These are phyloP conservation scores for Priceomyces carsonii DNA, from an alignment of 805 yeast genomes.

Conservation along the genomic window DNA sequence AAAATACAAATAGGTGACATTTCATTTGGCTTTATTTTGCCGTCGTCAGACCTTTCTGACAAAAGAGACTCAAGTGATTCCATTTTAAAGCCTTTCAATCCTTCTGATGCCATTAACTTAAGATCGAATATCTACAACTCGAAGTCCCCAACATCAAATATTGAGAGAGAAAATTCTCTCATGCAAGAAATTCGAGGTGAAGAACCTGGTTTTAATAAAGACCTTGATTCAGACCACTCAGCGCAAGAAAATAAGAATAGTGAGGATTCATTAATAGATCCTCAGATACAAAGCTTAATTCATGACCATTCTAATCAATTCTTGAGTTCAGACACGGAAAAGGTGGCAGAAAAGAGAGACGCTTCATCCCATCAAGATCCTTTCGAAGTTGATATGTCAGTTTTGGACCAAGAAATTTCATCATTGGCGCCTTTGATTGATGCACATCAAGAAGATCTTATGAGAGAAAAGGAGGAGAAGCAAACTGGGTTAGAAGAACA, in stretches of 20 bases:
- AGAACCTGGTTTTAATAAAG: not conserved
- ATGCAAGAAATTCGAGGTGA: conserved; percentile 5
- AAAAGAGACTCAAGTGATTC: conserved; percentile 20
- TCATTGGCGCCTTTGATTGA: conserved; percentile 40
- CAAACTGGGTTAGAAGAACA: conserved; percentile 21
- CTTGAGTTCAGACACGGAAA: conserved; percentile 16
- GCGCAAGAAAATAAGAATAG: not conserved
- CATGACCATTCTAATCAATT: conserved; percentile 22
- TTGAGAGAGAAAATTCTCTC: conserved; percentile 5
- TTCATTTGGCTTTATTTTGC: conserved; percentile 83
- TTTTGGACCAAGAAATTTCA: conserved; percentile 42
- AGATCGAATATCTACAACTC: conserved; percentile 48
- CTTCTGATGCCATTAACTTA: conserved; percentile 61
- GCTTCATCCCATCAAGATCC: conserved; percentile 29
- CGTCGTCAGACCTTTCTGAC: conserved; percentile 54
- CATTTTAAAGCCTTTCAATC: conserved; percentile 47
- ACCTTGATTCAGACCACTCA: not conserved
- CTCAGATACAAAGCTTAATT: conserved; percentile 31
- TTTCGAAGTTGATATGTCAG: conserved; percentile 29
- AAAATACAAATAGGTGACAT: conserved; percentile 93
- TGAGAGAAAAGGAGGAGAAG: conserved; percentile 22
- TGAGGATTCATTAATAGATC: conserved; percentile 29
- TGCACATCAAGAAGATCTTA: conserved; percentile 31
- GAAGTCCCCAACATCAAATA: conserved; percentile 10
- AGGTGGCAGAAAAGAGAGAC: conserved; percentile 23